Percentiles rank a stretch among this genome's conserved stretches.
These are phyloP conservation scores for Aureococcus anophagefferens DNA, from an alignment of 108 stramenopile species.

Conservation along the genomic window DNA sequence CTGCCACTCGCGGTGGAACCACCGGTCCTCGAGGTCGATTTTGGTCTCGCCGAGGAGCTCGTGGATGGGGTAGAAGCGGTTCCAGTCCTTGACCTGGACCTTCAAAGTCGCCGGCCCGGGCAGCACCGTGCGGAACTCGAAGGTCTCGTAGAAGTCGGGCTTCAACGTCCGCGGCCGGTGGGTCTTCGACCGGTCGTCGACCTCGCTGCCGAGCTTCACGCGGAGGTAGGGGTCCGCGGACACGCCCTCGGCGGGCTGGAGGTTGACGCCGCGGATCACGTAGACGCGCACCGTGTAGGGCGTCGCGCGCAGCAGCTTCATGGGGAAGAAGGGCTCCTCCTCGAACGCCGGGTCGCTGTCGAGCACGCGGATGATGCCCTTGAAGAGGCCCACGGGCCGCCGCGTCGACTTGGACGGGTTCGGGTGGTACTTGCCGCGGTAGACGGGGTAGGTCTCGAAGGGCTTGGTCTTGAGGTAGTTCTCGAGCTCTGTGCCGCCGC, in stretches of 20 bases:
- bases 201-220: slow-evolving; percentile 34
- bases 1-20: slow-evolving; percentile 50
- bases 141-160: slow-evolving; percentile 40
- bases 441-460: slow-evolving; percentile 32
- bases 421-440: slow-evolving; percentile 8
- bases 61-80: slow-evolving; percentile 28
- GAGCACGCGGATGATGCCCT: slow-evolving; percentile 34
- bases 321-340: not conserved
- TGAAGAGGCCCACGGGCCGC: slow-evolving; percentile 11
- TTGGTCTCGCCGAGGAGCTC: slow-evolving; percentile 48
- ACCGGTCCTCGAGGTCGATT: slow-evolving; percentile 56
- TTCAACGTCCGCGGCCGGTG: slow-evolving; percentile 27
- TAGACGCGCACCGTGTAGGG: slow-evolving; percentile 34
- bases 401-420: not conserved
- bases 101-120: slow-evolving; percentile 37
- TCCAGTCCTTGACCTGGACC: slow-evolving; percentile 38
- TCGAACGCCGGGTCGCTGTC: slow-evolving; percentile 8
- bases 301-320: slow-evolving; percentile 16
- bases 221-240: slow-evolving; percentile 42
- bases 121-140: slow-evolving; percentile 38
- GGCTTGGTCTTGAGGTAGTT: slow-evolving; percentile 14
- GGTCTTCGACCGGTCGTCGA: slow-evolving; percentile 33
- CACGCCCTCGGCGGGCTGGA: slow-evolving; percentile 38
- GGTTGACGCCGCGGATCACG: slow-evolving; percentile 32
- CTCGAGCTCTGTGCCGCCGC: slow-evolving; percentile 18